These are phyloP conservation scores for Benincasa hispida DNA, from an alignment of 306 rosid genomes.

Conservation along the genomic window DNA sequence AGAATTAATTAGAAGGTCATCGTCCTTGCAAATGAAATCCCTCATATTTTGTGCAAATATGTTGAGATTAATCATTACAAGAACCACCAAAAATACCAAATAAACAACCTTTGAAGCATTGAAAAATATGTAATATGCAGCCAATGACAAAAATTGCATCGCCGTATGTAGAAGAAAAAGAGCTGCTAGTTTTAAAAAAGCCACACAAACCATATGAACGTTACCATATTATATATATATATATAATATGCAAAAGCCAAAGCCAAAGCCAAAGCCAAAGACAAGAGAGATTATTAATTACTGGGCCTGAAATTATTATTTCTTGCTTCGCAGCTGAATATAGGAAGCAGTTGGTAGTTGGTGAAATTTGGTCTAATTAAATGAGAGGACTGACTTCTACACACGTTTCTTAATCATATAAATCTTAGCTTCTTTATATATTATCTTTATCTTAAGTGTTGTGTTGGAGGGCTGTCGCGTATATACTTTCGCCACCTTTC, in stretches of 20 bases:
- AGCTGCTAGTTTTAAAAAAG: background rate
- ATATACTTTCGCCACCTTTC: background rate
- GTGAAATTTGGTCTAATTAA: background rate
- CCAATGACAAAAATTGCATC: slow-evolving; percentile 10
- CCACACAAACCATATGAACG: background rate
- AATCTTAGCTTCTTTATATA: too few relatives aligned
- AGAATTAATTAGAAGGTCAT: background rate
- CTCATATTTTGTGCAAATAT: background rate
- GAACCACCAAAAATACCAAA: slow-evolving; percentile 6
- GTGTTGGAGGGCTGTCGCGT: background rate
- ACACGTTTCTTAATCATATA: background rate
- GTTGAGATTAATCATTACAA: background rate
- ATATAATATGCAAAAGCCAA: background rate
- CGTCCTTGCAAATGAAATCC: slow-evolving; percentile 1
- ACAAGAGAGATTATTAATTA: background rate
- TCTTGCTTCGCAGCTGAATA: background rate
- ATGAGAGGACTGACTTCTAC: background rate
- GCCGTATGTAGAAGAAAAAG: background rate
- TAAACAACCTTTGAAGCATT: slow-evolving; percentile 19
- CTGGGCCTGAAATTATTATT: background rate
- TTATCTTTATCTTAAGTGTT: too few relatives aligned
- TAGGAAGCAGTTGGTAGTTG: background rate
- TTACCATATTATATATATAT: background rate
- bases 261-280: background rate
- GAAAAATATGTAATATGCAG: slow-evolving; percentile 25